These are phyloP conservation scores for Aquilaria yunnanensis DNA, from an alignment of 345 rosid species.

Conservation along the genomic window DNA sequence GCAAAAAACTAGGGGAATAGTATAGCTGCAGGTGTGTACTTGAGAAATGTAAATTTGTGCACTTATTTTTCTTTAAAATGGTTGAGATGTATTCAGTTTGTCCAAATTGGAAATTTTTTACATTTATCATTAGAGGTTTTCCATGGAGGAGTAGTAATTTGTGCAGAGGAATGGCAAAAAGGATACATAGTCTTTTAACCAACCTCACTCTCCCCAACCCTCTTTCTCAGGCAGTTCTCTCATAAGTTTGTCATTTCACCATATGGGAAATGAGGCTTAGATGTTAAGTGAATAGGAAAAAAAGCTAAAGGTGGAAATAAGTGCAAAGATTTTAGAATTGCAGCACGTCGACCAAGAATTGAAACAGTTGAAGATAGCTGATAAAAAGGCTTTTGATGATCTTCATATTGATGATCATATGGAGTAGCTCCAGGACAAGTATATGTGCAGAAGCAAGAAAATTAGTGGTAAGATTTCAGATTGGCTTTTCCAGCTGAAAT, in stretches of 20 bases:
- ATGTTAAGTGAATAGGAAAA: conserved; percentile 28
- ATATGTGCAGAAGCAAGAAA: conserved; percentile 27
- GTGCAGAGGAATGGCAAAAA: too few relatives aligned
- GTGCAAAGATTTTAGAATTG: conserved; percentile 34
- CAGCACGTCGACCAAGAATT: conserved; percentile 44
- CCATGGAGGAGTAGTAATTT: too few relatives aligned
- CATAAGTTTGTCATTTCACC: conserved; percentile 20
- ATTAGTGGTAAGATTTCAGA: conserved; percentile 4
- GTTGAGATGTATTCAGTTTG: too few relatives aligned
- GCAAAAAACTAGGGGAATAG: conserved; percentile 11
- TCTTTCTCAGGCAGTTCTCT: not conserved
- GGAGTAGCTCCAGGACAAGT: conserved; percentile 39
- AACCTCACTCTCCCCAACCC: too few relatives aligned
- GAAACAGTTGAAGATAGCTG: conserved; percentile 44
- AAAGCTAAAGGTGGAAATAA: conserved; percentile 28
- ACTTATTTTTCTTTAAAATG: too few relatives aligned
- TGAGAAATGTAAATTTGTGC: conserved; percentile 4
- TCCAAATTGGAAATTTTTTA: too few relatives aligned
- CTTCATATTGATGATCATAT: conserved; percentile 40
- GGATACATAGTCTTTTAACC: too few relatives aligned
- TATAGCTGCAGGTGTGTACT: conserved; percentile 35
- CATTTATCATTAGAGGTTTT: too few relatives aligned
- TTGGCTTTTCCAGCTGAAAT: too few relatives aligned
- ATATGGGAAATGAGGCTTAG: conserved; percentile 27
- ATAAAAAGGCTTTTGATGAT: conserved; percentile 46